phyloP scores from a whole-genome alignment of 2,329 filamentous ascomycete species.

The Sordariomycetes sp. region DNA sequence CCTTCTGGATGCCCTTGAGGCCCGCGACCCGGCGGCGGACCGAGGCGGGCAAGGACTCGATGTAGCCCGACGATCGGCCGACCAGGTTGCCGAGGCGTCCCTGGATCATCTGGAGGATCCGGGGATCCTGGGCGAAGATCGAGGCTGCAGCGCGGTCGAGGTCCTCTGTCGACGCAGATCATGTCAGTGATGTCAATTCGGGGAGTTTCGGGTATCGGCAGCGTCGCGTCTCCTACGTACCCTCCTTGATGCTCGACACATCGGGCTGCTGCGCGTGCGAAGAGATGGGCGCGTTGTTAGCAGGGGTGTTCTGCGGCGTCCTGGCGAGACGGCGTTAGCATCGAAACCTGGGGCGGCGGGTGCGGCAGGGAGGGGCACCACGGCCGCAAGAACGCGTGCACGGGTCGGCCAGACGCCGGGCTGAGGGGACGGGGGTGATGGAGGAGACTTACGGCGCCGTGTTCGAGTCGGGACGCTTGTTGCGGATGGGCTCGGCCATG shows the following conservation, averaged over 20 bases:
- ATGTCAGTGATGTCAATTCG: neutral
- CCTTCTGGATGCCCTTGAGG: constrained; percentile 95
- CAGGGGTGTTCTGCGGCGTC: constrained; percentile 96
- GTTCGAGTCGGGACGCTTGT: constrained; percentile 43
- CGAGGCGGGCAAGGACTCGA: constrained; percentile 81
- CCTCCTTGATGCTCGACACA: constrained; percentile 93
- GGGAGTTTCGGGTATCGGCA: neutral
- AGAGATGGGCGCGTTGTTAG: constrained; percentile 90
- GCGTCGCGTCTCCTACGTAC: constrained; percentile 36
- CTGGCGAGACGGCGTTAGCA: constrained; percentile 28
- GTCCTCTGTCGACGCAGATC: constrained; percentile 51
- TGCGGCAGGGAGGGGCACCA: neutral
- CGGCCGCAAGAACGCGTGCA: neutral
- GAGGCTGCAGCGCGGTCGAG: constrained; percentile 80
- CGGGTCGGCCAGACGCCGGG: neutral
- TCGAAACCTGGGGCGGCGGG: neutral
- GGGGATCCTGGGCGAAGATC: constrained; percentile 91
- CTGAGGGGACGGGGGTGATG: constrained; percentile 4
- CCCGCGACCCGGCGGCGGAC: constrained; percentile 91
- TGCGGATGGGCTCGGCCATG: constrained; percentile 53
- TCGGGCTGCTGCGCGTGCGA: constrained; percentile 94
- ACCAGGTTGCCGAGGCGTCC: constrained; percentile 88
- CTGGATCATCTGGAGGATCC: constrained; percentile 94
- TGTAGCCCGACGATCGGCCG: constrained; percentile 91
- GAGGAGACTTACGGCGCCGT: constrained; percentile 41